Base-by-base conservation (phyloP, 441 rosid species). In the Brassica hybrid region DNA sequence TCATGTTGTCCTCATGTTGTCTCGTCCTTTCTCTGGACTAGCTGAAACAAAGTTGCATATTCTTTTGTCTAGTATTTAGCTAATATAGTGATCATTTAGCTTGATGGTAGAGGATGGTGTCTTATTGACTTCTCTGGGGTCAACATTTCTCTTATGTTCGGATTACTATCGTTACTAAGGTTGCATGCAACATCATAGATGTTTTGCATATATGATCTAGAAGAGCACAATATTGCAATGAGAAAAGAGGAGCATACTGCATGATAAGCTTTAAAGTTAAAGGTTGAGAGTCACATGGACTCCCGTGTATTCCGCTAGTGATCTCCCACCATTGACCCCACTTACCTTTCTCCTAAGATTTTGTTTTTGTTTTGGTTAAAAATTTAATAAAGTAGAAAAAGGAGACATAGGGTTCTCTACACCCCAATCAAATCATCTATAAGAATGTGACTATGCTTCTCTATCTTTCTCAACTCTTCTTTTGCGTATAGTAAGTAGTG, bases 261-360 rank as follows among this genome's bases (percentile, higher is more conserved):
- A 65, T 63, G 81, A 65, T 58, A 65, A 56, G 71, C 76, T 64
- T 16, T 11, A 73, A 78, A 79, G 76, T 34, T 74, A 62, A 41
- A 68, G 89, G 80, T 79, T 74, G 86, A 86, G 76, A 76, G 67
- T 86, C 97, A 92, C 97, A 86, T 94, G 97, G 88, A 87, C 94
- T 86, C 91, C 93, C 94, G 98, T 78, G 84, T 86, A 73, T 86
- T 86, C 73, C 89, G 94, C 88, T 88, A 85, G 86, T 21, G 83
- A 54, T 54, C 64, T 65, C 71, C 77, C 54, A 64, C 64, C 71
- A 13, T n/a, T 19, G 58, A 76, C 25, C 86, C 81, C 32, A 14
- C 63, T 25, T 11, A 74, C 65, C 52, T 59, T 75, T 67, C 45
- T 76, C 66, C 21, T 34, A 75, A 71, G 65, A 38, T 73, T 81